Evolutionary conservation across 2,329 filamentous ascomycete genomes (phyloP).

Genomic region (Cryphonectria radicalis): DNA sequence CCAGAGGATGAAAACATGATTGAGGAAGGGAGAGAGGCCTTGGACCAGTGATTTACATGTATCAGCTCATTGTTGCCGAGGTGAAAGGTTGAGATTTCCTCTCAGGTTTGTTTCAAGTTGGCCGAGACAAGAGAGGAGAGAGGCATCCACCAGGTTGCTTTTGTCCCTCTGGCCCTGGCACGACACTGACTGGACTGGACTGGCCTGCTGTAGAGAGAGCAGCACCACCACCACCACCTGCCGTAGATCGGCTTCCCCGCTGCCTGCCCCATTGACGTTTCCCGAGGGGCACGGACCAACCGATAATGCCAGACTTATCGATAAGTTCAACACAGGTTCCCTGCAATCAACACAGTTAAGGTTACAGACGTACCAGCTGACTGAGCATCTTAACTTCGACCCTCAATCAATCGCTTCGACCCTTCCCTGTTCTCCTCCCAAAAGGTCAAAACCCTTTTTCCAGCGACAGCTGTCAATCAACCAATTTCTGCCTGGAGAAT

Average conservation of each 20-base stretch:
- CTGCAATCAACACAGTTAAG: background rate
- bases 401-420: constrained; percentile 16
- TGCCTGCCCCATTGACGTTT: background rate
- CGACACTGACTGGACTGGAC: background rate
- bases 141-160: constrained; percentile 4
- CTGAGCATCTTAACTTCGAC: constrained; percentile 7
- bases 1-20: constrained; percentile 68
- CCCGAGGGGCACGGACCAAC: background rate
- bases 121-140: background rate
- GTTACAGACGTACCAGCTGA: background rate
- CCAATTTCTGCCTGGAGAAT: background rate
- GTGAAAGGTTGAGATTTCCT: constrained; percentile 18
- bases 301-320: constrained; percentile 2
- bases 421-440: background rate
- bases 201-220: background rate
- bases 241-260: constrained; percentile 10
- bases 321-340: background rate
- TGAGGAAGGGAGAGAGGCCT: constrained; percentile 5
- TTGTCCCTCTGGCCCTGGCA: background rate
- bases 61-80: constrained; percentile 28
- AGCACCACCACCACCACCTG: background rate
- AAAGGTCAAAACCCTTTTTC: background rate
- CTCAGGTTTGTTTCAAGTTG: background rate
- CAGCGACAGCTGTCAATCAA: background rate
- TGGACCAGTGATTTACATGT: constrained; percentile 5